Base-by-base conservation (phyloP, 2,329 filamentous ascomycete genomes). In the Septoria petroselini region DNA sequence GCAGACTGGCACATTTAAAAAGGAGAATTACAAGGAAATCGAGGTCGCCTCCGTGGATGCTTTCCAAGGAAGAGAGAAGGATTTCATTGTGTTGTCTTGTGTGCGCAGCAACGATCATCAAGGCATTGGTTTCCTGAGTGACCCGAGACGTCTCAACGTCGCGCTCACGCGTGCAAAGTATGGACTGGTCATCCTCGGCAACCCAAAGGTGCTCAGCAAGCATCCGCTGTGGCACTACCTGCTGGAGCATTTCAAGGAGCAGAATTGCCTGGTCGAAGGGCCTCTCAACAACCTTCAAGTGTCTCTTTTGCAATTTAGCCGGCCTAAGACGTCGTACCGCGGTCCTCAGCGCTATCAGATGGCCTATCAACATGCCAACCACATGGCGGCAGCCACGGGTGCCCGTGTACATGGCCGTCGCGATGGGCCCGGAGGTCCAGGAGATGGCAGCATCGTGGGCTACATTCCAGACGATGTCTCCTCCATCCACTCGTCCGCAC, bases 51-150 rank as follows among this genome's bases (percentile, higher is more conserved):
- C 91, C 0, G 93, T 98, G 30, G 93, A 98, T 75, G 93, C 93
- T 15, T 98, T 98, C 79, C 93, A 98, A 68, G 93, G 93, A 44
- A 86, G 93, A 76, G 93, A 98, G 73, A 98, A 98, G 74, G 93
- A 98, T 67, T 98, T 95, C 65, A 98, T 98, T 64, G 91, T 98
- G 31, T 77, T 98, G 25, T 97, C 93, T 54, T 98, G 93, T 66
- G 93, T 98, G 42, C 88, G 93, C 67, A 97, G 91, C 67, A 98
- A 98, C 68, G 93, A 98, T 64, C 95, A 97, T 69, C 93, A 98
- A 70, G 93, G 93, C 59, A 98, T 98, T 63, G 93, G 93, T 73
- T 98, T 98, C 81, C 76, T 98, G 76, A 97, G 91, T 53, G 93
- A 98, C 62, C 93, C 93, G 44, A 88, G 93, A 59, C 91, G 93